Percentiles rank a stretch among this genome's conserved stretches.
phyloP scores from a whole-genome alignment of 1,284 basidiomycete genomes.

The Cystobasidium sp. region DNA sequence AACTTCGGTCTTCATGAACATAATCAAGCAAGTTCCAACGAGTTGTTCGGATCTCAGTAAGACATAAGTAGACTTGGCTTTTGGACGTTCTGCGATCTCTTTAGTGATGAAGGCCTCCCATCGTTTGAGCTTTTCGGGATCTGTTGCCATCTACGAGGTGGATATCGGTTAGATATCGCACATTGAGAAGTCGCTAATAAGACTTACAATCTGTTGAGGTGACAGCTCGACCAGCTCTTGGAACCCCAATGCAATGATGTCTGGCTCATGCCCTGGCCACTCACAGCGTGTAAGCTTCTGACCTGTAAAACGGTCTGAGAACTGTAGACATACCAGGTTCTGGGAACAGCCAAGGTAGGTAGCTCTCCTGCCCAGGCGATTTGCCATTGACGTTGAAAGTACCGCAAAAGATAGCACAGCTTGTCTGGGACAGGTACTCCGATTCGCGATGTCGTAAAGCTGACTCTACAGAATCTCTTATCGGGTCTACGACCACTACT shows the following conservation, averaged over 20 bases:
- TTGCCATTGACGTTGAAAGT: slow-evolving; percentile 97
- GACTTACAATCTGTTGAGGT: slow-evolving; percentile 86
- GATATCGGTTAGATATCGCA: not conserved
- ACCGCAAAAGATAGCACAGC: slow-evolving; percentile 78
- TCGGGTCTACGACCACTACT: slow-evolving; percentile 90
- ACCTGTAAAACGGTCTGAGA: not conserved
- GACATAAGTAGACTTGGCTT: slow-evolving; percentile 75
- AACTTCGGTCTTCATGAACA: slow-evolving; percentile 78
- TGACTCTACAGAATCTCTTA: slow-evolving; percentile 81
- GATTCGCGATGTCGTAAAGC: slow-evolving; percentile 70
- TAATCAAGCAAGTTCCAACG: slow-evolving; percentile 89
- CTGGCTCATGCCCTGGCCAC: slow-evolving; percentile 66
- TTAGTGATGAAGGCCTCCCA: slow-evolving; percentile 87
- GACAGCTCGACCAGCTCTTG: slow-evolving; percentile 98
- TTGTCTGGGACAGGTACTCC: slow-evolving; percentile 82
- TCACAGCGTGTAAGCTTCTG: not conserved
- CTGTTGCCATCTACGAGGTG: slow-evolving; percentile 65
- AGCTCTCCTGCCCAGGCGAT: slow-evolving; percentile 73
- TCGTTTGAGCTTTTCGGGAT: slow-evolving; percentile 84
- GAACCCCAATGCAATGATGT: slow-evolving; percentile 89
- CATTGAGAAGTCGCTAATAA: not conserved
- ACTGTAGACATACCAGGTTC: slow-evolving; percentile 58
- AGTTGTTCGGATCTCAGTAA: slow-evolving; percentile 89
- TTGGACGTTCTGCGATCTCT: slow-evolving; percentile 71
- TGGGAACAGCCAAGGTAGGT: slow-evolving; percentile 90